These are phyloP conservation scores for Chloropicon primus DNA, from an alignment of 139 green algal genomes.

Conservation along the genomic window DNA sequence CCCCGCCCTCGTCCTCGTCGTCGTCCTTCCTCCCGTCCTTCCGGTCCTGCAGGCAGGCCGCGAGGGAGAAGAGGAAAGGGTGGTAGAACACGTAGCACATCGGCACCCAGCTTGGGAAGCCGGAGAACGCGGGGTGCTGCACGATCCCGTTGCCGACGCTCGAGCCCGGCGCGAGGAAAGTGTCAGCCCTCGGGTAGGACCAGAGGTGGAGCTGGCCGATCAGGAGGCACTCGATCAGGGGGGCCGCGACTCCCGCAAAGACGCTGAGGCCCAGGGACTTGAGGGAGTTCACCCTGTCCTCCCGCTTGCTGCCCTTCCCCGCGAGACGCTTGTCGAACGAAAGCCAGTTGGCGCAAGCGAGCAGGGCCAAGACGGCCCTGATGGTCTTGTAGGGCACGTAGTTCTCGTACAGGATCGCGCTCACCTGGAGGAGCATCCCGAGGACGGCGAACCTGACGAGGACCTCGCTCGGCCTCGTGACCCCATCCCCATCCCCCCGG, in stretches of 20 bases:
- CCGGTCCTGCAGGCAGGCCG: neutral
- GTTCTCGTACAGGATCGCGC: slow-evolving; percentile 26
- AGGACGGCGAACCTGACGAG: slow-evolving; percentile 25
- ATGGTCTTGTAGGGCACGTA: slow-evolving; percentile 26
- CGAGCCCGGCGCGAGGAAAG: no score
- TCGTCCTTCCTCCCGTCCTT: neutral
- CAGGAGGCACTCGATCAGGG: neutral
- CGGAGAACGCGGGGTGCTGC: neutral
- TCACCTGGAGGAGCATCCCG: slow-evolving; percentile 25
- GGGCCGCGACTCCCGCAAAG: neutral
- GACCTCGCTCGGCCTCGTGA: slow-evolving; percentile 13
- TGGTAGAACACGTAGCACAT: neutral
- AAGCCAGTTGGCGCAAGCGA: slow-evolving; percentile 23
- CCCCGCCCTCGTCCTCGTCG: neutral
- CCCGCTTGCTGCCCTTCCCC: neutral
- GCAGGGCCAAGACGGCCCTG: slow-evolving; percentile 11
- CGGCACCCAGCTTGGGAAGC: neutral
- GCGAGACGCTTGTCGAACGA: slow-evolving; percentile 16
- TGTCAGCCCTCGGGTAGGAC: neutral
- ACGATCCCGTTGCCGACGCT: no score
- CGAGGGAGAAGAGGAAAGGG: neutral
- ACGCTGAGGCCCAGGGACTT: neutral
- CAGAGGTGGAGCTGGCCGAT: neutral
- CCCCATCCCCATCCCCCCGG: neutral
- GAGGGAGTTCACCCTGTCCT: neutral